A percentile compares a stretch with the other conserved stretches of the same genome.
Evolutionary conservation across 495 filamentous ascomycete genomes (phyloP).

Genomic region (Aspergillus taichungensis): DNA sequence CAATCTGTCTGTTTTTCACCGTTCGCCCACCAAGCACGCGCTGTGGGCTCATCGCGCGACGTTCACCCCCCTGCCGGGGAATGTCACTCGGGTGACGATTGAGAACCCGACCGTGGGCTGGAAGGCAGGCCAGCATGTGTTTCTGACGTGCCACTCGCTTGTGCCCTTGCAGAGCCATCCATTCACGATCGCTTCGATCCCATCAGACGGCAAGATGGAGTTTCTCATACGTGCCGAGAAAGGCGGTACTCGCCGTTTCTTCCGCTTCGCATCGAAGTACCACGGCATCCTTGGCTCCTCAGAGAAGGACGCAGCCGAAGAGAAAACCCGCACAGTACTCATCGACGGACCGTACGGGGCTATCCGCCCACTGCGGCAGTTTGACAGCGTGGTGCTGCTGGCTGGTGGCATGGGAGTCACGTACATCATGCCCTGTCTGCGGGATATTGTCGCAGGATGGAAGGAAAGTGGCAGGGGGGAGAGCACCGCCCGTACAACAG

Average conservation of each 20-base stretch:
- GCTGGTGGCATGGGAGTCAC: slow-evolving; percentile 52
- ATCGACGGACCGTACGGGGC: slow-evolving; percentile 47
- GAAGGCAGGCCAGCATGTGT: slow-evolving; percentile 71
- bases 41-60: slow-evolving; percentile 43
- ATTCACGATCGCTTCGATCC: slow-evolving; percentile 65
- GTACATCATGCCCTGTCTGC: slow-evolving; percentile 45
- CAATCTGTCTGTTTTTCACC: slow-evolving; percentile 56
- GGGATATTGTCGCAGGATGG: slow-evolving; percentile 39
- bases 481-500: slow-evolving; percentile 20
- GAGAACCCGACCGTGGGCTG: slow-evolving; percentile 60
- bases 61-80: slow-evolving; percentile 51
- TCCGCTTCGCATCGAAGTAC: slow-evolving; percentile 50
- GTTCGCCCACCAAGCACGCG: slow-evolving; percentile 7
- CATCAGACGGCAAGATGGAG: slow-evolving; percentile 51
- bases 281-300: slow-evolving; percentile 11
- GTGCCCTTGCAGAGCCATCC: slow-evolving; percentile 68
- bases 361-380: slow-evolving; percentile 40
- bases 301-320: slow-evolving; percentile 9
- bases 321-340: slow-evolving; percentile 22
- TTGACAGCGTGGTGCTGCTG: slow-evolving; percentile 52
- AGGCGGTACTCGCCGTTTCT: slow-evolving; percentile 62
- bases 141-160: slow-evolving; percentile 62
- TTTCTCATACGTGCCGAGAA: slow-evolving; percentile 62
- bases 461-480: slow-evolving; percentile 4
- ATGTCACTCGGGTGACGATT: slow-evolving; percentile 62